Evolutionary conservation across 2,329 filamentous ascomycete genomes (phyloP).

Genomic region (Albifimbria verrucaria): DNA sequence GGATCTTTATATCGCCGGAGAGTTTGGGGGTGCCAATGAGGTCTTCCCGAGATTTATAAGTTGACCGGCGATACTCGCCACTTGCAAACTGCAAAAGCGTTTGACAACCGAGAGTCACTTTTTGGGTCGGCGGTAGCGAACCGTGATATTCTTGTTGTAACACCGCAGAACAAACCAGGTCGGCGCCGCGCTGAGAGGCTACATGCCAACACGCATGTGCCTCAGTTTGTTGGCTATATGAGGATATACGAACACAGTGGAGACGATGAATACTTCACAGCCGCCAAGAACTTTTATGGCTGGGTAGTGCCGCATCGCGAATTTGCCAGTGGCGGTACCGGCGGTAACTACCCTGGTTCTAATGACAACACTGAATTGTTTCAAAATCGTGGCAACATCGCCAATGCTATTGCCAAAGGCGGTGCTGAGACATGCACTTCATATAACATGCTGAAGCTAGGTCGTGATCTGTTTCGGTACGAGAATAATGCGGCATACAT

Average conservation of each 20-base stretch:
- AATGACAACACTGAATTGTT: constrained; percentile 28
- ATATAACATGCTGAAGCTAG: constrained; percentile 29
- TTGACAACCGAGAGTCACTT: constrained; percentile 27
- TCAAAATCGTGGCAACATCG: constrained; percentile 28
- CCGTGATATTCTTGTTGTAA: constrained; percentile 25
- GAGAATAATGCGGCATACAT: constrained; percentile 28
- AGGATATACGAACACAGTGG: constrained; percentile 25
- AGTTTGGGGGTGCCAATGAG: constrained; percentile 28
- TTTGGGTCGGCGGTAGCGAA: constrained; percentile 25
- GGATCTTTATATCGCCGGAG: constrained; percentile 29
- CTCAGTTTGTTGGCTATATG: constrained; percentile 28
- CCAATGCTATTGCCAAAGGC: constrained; percentile 21
- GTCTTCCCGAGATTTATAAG: constrained; percentile 29
- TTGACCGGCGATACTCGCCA: constrained; percentile 24
- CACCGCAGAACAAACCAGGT: constrained; percentile 21
- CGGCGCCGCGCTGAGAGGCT: constrained; percentile 23
- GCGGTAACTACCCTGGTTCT: constrained; percentile 26
- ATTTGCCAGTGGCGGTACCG: constrained; percentile 25
- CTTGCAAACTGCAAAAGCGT: constrained; percentile 24
- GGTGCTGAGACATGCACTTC: constrained; percentile 29
- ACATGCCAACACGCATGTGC: constrained; percentile 28
- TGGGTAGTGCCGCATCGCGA: constrained; percentile 28
- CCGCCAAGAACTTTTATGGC: constrained; percentile 29
- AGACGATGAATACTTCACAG: constrained; percentile 22
- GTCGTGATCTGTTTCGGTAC: constrained; percentile 26